phyloP scores from a whole-genome alignment of 495 filamentous ascomycete species.

The Aspergillus egyptiacus region DNA sequence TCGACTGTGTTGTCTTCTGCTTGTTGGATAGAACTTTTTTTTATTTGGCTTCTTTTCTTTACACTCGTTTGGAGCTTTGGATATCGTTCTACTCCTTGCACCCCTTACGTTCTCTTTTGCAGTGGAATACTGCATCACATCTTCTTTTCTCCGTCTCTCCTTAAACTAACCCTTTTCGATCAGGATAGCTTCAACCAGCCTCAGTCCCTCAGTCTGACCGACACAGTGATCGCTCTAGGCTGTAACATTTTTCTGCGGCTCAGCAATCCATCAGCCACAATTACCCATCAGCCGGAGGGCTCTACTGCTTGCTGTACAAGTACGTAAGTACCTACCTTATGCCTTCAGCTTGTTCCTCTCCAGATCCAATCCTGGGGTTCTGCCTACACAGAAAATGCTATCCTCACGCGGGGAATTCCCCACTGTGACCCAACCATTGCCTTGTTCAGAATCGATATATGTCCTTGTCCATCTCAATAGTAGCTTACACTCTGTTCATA shows the following conservation, averaged over 20 bases:
- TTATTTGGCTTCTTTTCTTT: conserved; percentile 7
- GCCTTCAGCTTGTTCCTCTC: background rate
- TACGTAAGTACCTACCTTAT: too few species aligned
- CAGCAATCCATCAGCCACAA: background rate
- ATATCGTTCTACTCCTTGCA: background rate
- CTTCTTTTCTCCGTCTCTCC: background rate
- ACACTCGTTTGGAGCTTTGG: too few species aligned
- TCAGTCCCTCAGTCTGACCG: background rate
- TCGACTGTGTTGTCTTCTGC: too few species aligned
- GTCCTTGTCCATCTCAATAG: too few species aligned
- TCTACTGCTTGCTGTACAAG: too few species aligned
- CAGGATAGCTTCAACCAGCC: background rate
- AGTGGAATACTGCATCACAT: background rate
- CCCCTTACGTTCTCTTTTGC: too few species aligned
- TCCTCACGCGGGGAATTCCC: background rate
- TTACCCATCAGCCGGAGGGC: background rate
- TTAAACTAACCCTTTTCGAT: background rate
- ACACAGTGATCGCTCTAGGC: background rate
- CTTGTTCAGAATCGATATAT: too few species aligned
- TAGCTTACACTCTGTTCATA: too few species aligned
- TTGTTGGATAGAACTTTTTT: too few species aligned
- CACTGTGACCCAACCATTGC: background rate
- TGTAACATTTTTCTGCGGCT: background rate
- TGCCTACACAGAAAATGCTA: background rate
- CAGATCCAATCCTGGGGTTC: background rate